A percentile compares a stretch with the other conserved stretches of the same genome.
These are phyloP conservation scores for Rhinocladiella similis DNA, from an alignment of 2,329 filamentous ascomycete genomes.

Conservation along the genomic window DNA sequence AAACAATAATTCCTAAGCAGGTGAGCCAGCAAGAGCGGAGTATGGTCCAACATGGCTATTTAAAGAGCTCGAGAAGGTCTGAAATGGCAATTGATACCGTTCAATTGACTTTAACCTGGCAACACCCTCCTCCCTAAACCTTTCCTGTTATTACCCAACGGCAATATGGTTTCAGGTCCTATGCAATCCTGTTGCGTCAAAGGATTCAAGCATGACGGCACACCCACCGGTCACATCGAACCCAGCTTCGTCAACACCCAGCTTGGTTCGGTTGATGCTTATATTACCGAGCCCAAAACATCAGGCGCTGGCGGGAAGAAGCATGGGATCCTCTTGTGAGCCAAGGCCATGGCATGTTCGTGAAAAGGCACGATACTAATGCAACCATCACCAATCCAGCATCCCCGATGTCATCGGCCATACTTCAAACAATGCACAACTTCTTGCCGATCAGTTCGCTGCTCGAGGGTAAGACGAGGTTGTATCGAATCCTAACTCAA, in stretches of 20 bases:
- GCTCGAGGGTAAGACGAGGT: conserved; percentile 54
- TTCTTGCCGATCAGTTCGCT: conserved; percentile 73
- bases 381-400: conserved; percentile 30
- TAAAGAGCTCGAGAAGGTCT: too few relatives aligned
- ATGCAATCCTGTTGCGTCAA: conserved; percentile 34
- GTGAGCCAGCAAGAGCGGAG: too few relatives aligned
- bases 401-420: conserved; percentile 60
- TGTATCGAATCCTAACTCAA: too few relatives aligned
- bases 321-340: too few relatives aligned
- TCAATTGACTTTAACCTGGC: too few relatives aligned
- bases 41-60: too few relatives aligned
- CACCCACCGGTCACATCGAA: conserved; percentile 47
- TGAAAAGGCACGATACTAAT: conserved; percentile 18
- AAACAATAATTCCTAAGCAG: too few relatives aligned
- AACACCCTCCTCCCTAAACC: too few relatives aligned
- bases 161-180: conserved; percentile 50
- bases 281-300: conserved; percentile 54
- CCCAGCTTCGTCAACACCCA: conserved; percentile 21
- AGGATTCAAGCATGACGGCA: conserved; percentile 50
- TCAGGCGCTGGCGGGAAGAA: too few relatives aligned
- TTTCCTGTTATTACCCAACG: too few relatives aligned
- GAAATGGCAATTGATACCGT: too few relatives aligned
- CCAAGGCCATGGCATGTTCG: too few relatives aligned
- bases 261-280: conserved; percentile 50
- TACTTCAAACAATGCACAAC: conserved; percentile 56